Evolutionary conservation across 805 yeast species (phyloP), one percentile per base, ranked within the genome.

Genomic region (Saccharomycopsis olivae): DNA sequence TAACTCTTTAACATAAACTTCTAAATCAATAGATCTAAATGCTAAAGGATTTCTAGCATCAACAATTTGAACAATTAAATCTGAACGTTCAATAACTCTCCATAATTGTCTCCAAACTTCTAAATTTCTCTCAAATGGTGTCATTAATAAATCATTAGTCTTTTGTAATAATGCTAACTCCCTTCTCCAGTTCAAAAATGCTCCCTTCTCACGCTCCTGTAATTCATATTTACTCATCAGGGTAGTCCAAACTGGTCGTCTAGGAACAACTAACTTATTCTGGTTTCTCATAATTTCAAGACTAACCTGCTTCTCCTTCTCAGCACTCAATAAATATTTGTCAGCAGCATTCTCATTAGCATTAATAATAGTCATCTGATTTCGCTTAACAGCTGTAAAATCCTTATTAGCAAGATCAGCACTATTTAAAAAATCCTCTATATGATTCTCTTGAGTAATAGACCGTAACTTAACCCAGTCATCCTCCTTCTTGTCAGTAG

Each of bases 71-170:
- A 92, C 96, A 29, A 92, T 75, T 52, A 92, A 68, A 59, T 89
- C 96, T 18, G 92, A 84, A 55, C 97, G 75, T 60, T 92, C 98
- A 18, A 87, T 83, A 33, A 92, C 98, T 62, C 98, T 74, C 98
- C 98, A 92, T 49, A 92, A 66, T 62, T 92, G 98, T 56, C 92
- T 78, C 98, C 98, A 92, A 43, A 92, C 96, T 67, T 89, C 96
- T 48, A 92, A 67, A 58, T 92, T 92, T 65, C 98, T 76, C 65
- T 92, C 98, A 56, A 89, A 92, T 3, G 98, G 98, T 0, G 98
- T 92, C 56, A 92, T 69, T 44, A 88, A 65, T 52, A 92, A 66
- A 58, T 89, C 64, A 49, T 86, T 75, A 50, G 71, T 72, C 57
- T 89, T 95, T 48, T 88, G 94, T 41, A 92, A 65, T 33, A 69